A percentile compares a stretch with the other conserved stretches of the same genome.
Conservation (phyloP, 495 filamentous ascomycete species). For the Penicillium lagena region DNA sequence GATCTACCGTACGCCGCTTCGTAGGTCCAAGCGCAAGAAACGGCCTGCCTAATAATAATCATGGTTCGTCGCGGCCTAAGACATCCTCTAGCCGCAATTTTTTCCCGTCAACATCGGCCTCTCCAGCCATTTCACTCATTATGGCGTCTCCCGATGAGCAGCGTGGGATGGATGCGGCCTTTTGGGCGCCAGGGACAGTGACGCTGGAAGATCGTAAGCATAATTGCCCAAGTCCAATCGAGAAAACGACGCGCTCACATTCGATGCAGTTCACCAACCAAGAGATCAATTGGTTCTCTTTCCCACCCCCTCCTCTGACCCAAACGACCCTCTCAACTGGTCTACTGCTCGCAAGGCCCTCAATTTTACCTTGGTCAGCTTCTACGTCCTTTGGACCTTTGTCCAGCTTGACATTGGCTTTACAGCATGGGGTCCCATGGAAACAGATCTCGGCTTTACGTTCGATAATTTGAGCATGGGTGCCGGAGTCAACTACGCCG, state of each 20-base stretch:
- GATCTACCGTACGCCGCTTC: too few species aligned
- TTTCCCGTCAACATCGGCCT: too few species aligned
- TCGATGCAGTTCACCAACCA: constrained; percentile 9
- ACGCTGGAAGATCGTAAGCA: constrained; percentile 15
- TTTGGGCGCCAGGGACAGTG: constrained; percentile 21
- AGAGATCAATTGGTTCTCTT: constrained; percentile 14
- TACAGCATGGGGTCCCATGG: constrained; percentile 34
- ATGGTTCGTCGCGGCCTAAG: too few species aligned
- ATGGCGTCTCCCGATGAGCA: background rate
- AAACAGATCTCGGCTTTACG: constrained; percentile 28
- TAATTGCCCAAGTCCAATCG: background rate
- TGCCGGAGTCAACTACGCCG: constrained; percentile 28
- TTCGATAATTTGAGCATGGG: constrained; percentile 28
- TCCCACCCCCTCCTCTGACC: constrained; percentile 20
- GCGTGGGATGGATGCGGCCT: constrained; percentile 12
- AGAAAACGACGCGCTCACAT: background rate
- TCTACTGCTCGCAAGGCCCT: constrained; percentile 23
- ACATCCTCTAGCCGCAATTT: too few species aligned
- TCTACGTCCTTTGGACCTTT: constrained; percentile 34
- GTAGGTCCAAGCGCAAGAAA: too few species aligned
- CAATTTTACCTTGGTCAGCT: constrained; percentile 31
- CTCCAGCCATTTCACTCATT: background rate
- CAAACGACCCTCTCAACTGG: constrained; percentile 29
- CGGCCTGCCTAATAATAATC: too few species aligned
- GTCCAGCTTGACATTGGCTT: constrained; percentile 33